These are phyloP conservation scores for Aristolochia californica DNA, from an alignment of 164 flowering plant genomes.

Conservation along the genomic window DNA sequence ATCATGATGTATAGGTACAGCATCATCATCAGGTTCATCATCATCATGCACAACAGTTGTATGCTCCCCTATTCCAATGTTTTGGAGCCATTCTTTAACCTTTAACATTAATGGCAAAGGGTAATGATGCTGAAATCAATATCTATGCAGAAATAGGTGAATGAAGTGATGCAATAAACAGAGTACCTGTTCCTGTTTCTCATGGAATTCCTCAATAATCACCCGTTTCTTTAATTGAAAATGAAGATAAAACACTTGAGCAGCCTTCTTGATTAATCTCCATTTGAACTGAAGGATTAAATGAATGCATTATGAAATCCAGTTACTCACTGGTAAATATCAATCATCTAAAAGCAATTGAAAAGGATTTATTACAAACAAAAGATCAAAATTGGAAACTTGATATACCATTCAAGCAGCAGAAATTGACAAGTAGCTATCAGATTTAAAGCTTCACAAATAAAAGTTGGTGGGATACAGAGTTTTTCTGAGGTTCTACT, in stretches of 20 bases:
- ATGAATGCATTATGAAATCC: neutral
- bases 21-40: conserved; percentile 77
- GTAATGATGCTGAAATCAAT: no score
- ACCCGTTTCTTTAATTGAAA: conserved; percentile 87
- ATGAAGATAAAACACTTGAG: conserved; percentile 80
- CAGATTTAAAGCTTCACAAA: no score
- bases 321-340: neutral
- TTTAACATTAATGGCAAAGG: conserved; percentile 18
- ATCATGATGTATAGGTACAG: conserved; percentile 48
- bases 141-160: neutral
- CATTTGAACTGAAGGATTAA: conserved; percentile 65
- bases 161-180: neutral
- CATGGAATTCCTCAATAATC: conserved; percentile 83
- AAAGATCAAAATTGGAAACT: no score
- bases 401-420: no score
- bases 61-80: conserved; percentile 88
- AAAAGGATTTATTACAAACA: neutral
- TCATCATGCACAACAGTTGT: conserved; percentile 64
- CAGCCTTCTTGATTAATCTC: conserved; percentile 82
- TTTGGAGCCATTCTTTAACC: conserved; percentile 99
- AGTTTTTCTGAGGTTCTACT: no score
- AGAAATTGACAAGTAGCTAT: no score
- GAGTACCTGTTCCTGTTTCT: conserved; percentile 90
- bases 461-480: no score
- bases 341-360: neutral